Evolutionary conservation across 352 stramenopile species (phyloP).

Genomic region (Pythium diclinum): DNA sequence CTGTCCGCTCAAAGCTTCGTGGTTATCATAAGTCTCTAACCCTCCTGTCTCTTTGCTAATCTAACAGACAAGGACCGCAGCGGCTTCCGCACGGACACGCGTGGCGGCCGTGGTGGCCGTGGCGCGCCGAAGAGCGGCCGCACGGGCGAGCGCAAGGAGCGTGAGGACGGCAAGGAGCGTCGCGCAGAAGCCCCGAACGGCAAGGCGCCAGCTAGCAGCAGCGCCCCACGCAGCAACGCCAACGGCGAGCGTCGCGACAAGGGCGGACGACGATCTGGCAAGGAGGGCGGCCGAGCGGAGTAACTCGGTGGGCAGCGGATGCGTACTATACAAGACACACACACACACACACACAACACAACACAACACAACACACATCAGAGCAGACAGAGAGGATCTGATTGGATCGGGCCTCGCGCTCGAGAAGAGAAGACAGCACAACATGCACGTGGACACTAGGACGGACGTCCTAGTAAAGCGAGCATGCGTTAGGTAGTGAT

Average conservation of each 20-base stretch:
- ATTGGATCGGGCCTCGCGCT: background rate
- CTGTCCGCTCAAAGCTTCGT: background rate
- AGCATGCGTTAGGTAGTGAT: constrained; percentile 27
- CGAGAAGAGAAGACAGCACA: constrained; percentile 2
- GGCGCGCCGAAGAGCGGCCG: constrained; percentile 44
- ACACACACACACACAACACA: constrained; percentile 18
- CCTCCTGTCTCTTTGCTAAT: background rate
- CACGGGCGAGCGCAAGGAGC: constrained; percentile 60
- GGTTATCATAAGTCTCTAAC: background rate
- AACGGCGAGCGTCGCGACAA: constrained; percentile 53
- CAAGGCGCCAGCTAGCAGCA: constrained; percentile 30
- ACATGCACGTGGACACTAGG: background rate
- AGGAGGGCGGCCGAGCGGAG: constrained; percentile 48
- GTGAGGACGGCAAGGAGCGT: constrained; percentile 52
- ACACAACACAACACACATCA: constrained; percentile 14
- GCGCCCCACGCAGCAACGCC: constrained; percentile 31
- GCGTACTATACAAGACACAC: constrained; percentile 29
- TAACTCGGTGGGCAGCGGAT: constrained; percentile 30
- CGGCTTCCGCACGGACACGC: constrained; percentile 49
- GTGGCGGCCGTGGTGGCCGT: constrained; percentile 47
- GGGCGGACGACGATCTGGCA: constrained; percentile 59
- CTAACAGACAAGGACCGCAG: constrained; percentile 41
- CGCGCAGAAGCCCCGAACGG: constrained; percentile 23
- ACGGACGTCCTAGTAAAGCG: background rate
- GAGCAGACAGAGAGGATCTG: constrained; percentile 19